Base-by-base conservation (phyloP, 2,329 filamentous ascomycete species). In the Diaporthe aspalathi region DNA sequence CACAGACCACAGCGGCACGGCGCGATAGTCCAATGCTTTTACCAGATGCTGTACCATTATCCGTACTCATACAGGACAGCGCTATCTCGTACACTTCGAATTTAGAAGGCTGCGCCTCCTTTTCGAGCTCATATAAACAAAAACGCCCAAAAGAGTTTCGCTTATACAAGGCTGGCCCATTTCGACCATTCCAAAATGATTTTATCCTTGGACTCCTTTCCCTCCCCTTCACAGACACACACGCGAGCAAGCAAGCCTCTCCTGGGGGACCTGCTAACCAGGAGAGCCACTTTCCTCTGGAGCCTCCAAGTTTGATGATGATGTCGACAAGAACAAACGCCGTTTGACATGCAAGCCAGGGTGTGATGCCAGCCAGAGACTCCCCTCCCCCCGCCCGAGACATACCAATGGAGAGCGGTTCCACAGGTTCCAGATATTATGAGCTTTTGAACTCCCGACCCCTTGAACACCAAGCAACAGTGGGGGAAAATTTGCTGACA, bases 371-470 rank as follows among this genome's bases (percentile, higher is more conserved):
- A 63, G 29, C 60, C 60, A 49, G 27, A 65, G 45, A 65, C 43
- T 20, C 29, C 60, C 35, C 29, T 17, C 32, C 32, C 32, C 35
- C 29, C 16, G 5, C 32, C 32, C 38, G 45, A 24, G 29, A 65
- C 45, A 50, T 65, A 22, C n/a, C 43, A 11, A 38, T 20, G 20
- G 27, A 65, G 45, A 49, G 29, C 29, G 14, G 69, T n/a, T 63
- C 54, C 49, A 70, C 56, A 72, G 20, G 35, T 63, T 35, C 60
- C 54, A 67, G 56, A 67, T 45, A 65, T 72, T 72, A 68, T 49
- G 50, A 22, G 17, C 32, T 40, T 53, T 32, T 40, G 35, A 35
- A 50, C 67, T 49, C 35, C 43, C 47, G 16, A 38, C 56, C 52
- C 24, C 45, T 29, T 38, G 40, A 67, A 45, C 43, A 47, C 62